A percentile compares a stretch with the other conserved stretches of the same genome.
These are phyloP conservation scores for Calonectria pseudoturangicola DNA, from an alignment of 2,329 filamentous ascomycete species.

Conservation along the genomic window DNA sequence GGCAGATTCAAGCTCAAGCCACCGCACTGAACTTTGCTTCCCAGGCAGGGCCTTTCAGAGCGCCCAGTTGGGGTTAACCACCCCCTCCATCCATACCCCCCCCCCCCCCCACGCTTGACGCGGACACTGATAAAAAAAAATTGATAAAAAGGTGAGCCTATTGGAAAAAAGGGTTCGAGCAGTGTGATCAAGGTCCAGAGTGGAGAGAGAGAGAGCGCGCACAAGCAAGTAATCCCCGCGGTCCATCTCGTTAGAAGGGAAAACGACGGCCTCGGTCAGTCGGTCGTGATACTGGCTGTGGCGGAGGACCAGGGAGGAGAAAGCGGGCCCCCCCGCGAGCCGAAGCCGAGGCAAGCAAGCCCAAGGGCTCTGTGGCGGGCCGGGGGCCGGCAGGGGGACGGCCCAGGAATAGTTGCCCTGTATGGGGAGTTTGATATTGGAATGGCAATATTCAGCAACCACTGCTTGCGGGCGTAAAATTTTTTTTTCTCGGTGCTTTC, in stretches of 20 bases:
- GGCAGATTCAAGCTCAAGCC: constrained; percentile 13
- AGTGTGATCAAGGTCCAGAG: background rate
- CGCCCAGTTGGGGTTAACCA: constrained; percentile 11
- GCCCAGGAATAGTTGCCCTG: background rate
- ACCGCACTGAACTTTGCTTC: constrained; percentile 7
- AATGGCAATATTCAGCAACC: background rate
- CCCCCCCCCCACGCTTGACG: constrained; percentile 31
- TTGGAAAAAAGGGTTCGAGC: no score
- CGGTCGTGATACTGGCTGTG: constrained; percentile 25
- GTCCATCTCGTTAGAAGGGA: constrained; percentile 10
- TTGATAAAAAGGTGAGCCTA: background rate
- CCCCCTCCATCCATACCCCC: background rate
- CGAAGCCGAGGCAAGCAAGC: constrained; percentile 55
- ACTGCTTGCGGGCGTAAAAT: background rate
- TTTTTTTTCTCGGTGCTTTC: background rate
- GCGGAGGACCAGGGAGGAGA: constrained; percentile 38
- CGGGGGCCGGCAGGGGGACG: constrained; percentile 42
- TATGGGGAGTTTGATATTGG: background rate
- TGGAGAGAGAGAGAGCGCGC: background rate
- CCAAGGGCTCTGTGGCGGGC: constrained; percentile 43
- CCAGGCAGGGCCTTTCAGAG: background rate
- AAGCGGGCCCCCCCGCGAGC: constrained; percentile 48
- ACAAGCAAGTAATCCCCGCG: background rate
- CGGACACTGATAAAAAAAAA: background rate
- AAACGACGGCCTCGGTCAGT: constrained; percentile 37